phyloP scores from a whole-genome alignment of 179 eudicot genomes.

The Spinacia oleracea region DNA sequence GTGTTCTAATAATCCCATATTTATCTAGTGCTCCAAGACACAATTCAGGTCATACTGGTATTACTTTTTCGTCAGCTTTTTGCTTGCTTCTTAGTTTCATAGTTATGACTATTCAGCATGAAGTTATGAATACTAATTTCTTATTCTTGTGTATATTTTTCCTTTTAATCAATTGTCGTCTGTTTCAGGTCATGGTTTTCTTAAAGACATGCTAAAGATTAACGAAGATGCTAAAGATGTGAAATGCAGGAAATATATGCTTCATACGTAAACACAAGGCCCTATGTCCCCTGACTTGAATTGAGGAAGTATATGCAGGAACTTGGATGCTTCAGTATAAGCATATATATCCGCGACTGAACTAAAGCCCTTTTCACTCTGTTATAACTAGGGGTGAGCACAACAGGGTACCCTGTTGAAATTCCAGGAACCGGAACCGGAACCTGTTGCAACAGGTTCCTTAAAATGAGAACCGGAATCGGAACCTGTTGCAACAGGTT shows the following conservation, averaged over 20 bases:
- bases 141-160: neutral
- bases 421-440: no score
- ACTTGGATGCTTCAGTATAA: no score
- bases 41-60: neutral
- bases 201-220: neutral
- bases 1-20: conserved; percentile 14
- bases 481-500: no score
- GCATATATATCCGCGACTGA: neutral
- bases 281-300: neutral
- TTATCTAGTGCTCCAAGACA: neutral
- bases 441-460: no score
- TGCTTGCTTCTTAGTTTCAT: neutral
- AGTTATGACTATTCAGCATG: neutral
- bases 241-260: neutral
- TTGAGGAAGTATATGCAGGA: neutral
- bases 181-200: conserved; percentile 14
- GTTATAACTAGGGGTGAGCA: no score
- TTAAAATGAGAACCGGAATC: no score
- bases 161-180: neutral
- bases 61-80: neutral
- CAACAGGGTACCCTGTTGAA: no score
- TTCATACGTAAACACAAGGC: neutral
- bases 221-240: conserved; percentile 9
- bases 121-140: neutral
- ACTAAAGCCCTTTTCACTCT: no score